Conservation (phyloP, 2,329 filamentous ascomycete genomes). For the Penicillium sp. region DNA sequence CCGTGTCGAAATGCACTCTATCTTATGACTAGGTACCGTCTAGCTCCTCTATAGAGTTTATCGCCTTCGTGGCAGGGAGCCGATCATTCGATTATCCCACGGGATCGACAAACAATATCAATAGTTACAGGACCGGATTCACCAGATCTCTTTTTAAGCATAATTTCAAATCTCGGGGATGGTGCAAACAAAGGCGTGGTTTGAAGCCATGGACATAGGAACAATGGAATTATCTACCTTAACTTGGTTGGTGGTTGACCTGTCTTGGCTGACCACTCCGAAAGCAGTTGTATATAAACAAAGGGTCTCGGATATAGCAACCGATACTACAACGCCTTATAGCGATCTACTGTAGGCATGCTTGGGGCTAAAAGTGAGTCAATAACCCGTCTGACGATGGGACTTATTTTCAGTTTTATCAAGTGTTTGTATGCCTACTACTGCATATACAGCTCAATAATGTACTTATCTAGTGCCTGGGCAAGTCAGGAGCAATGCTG, state of each 20-base stretch:
- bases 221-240: slow-evolving; percentile 2
- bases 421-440: background rate
- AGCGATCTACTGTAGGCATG: background rate
- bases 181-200: background rate
- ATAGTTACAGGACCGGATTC: too few relatives aligned
- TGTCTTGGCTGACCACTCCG: slow-evolving; percentile 3
- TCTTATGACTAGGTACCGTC: background rate
- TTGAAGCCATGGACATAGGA: background rate
- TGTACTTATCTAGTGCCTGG: background rate
- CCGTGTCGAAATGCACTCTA: background rate
- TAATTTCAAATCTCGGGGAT: background rate
- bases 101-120: background rate
- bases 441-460: background rate
- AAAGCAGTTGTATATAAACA: slow-evolving; percentile 14
- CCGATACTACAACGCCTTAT: background rate
- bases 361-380: background rate
- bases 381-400: background rate
- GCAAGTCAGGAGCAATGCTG: background rate
- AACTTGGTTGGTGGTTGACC: too few relatives aligned
- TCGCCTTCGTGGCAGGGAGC: background rate
- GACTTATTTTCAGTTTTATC: background rate
- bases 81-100: background rate
- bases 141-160: background rate
- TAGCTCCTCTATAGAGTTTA: background rate
- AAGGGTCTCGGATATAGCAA: background rate